Percentiles rank a stretch among this genome's conserved stretches.
Conservation (phyloP, 345 rosid species). For the Pelargonium nanum region DNA sequence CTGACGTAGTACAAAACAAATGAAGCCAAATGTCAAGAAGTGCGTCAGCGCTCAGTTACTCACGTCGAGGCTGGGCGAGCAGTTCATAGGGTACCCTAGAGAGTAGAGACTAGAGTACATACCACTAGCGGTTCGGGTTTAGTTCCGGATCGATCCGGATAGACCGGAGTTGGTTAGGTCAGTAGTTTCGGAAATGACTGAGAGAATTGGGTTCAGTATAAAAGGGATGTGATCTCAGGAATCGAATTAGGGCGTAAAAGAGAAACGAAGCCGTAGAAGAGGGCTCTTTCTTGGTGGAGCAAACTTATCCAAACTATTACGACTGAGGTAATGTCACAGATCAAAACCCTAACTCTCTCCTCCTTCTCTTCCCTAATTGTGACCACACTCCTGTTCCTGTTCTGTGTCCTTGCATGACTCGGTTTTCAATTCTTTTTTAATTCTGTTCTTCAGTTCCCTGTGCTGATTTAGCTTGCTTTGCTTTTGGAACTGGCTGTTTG, state of each 20-base stretch:
- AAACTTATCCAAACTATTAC: constrained; percentile 1
- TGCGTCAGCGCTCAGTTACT: no score
- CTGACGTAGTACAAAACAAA: no score
- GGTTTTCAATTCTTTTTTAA: background rate
- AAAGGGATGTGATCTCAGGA: background rate
- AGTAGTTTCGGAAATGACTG: background rate
- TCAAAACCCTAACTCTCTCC: background rate
- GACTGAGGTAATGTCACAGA: background rate
- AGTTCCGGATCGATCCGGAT: no score
- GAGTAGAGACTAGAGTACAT: no score
- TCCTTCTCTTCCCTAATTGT: background rate
- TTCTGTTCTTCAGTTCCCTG: no score
- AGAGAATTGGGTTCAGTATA: background rate
- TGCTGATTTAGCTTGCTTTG: no score
- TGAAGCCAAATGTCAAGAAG: no score
- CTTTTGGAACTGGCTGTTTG: background rate
- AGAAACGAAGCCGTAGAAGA: constrained; percentile 60
- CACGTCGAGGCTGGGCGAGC: no score
- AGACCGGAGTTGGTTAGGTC: no score
- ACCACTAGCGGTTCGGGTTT: no score
- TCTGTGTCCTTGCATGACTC: background rate
- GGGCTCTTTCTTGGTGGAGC: constrained; percentile 38
- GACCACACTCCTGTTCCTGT: background rate
- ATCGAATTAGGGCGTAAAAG: constrained; percentile 32
- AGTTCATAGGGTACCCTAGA: no score